Evolutionary conservation across 1,284 basidiomycete species (phyloP).

Genomic region (Cerrena zonata): DNA sequence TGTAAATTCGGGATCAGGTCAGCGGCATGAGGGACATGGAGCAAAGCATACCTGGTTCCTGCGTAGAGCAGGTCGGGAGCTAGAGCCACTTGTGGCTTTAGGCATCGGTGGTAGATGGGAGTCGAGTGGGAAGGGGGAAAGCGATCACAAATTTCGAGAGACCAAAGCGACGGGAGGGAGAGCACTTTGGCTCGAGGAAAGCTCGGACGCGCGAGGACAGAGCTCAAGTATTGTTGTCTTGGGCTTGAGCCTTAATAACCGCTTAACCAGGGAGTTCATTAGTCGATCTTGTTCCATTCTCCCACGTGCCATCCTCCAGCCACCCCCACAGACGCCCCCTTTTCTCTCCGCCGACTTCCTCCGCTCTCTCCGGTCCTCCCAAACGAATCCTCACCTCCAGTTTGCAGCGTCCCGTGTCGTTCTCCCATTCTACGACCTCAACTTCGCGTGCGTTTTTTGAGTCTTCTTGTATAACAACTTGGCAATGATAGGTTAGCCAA

Average conservation of each 20-base stretch:
- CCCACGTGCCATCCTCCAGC: not conserved
- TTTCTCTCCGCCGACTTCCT: not conserved
- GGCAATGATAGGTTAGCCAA: no score
- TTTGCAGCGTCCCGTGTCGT: not conserved
- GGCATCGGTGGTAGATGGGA: conserved; percentile 67
- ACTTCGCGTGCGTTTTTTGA: not conserved
- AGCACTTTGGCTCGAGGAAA: not conserved
- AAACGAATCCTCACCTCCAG: not conserved
- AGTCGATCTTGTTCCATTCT: no score
- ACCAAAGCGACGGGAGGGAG: not conserved
- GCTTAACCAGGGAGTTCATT: no score
- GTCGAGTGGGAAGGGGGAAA: no score
- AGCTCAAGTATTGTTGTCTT: not conserved
- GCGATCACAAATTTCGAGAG: not conserved
- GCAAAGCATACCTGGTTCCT: conserved; percentile 61
- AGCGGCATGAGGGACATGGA: no score
- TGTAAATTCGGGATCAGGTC: not conserved
- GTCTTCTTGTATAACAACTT: not conserved
- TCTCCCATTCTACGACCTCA: no score
- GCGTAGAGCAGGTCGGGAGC: conserved; percentile 59
- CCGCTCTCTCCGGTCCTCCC: no score
- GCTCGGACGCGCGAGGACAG: not conserved
- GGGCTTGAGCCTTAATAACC: no score
- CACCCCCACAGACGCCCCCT: not conserved
- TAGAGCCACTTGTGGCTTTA: conserved; percentile 41